These are phyloP conservation scores for Ichthyophthirius multifiliis DNA, from an alignment of 169 alveolate species.

Conservation along the genomic window DNA sequence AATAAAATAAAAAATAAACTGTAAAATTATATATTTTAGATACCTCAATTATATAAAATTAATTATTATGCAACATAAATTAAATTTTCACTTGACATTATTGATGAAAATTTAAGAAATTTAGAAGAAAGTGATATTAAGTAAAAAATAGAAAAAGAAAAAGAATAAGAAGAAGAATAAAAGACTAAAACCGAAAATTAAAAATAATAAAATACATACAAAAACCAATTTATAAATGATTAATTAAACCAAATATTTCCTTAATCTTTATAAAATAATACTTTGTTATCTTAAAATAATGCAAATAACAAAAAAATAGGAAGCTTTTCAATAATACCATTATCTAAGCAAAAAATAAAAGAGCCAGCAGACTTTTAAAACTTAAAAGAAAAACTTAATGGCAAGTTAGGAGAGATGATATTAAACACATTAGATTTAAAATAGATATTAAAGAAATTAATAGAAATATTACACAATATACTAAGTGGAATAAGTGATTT, in stretches of 20 bases:
- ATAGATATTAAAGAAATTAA: not conserved
- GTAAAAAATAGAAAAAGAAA: not conserved
- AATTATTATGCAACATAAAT: not conserved
- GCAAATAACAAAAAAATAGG: too few relatives aligned
- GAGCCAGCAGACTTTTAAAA: not conserved
- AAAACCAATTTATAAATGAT: too few relatives aligned
- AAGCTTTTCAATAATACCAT: too few relatives aligned
- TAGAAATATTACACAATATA: conserved; percentile 4
- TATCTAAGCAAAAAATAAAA: too few relatives aligned
- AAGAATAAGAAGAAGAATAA: not conserved
- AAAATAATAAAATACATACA: too few relatives aligned
- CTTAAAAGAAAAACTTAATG: not conserved
- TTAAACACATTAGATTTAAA: conserved; percentile 14
- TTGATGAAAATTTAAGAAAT: not conserved
- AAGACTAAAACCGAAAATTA: not conserved
- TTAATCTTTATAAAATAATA: too few relatives aligned
- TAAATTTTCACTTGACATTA: not conserved
- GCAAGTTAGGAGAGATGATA: conserved; percentile 27
- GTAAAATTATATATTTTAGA: not conserved
- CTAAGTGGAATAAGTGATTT: conserved; percentile 25
- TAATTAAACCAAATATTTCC: too few relatives aligned
- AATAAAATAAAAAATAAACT: not conserved
- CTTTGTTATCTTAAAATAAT: too few relatives aligned
- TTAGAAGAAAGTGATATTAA: too few relatives aligned
- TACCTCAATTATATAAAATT: not conserved